These are phyloP conservation scores for Ziziphus jujuba DNA, from an alignment of 306 rosid species.

Conservation along the genomic window DNA sequence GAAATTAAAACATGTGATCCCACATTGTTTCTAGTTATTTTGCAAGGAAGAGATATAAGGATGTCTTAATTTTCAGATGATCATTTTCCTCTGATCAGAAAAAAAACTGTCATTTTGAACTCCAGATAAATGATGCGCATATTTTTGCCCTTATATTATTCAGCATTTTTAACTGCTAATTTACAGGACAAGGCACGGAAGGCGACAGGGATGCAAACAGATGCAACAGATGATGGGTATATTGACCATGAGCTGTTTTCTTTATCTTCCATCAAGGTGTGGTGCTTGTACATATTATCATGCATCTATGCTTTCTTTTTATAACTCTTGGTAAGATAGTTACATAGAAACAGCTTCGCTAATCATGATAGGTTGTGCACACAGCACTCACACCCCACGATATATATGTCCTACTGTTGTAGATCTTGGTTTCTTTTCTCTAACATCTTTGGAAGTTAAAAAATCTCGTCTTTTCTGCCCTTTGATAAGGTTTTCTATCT, in stretches of 20 bases:
- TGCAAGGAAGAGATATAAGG: not conserved
- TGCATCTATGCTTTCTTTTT: not conserved
- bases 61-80: not conserved
- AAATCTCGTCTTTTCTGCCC: not conserved
- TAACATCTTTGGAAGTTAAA: no score
- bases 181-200: slow-evolving; percentile 81
- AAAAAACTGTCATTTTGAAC: not conserved
- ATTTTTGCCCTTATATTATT: not conserved
- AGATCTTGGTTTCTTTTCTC: not conserved
- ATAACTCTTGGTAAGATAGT: not conserved
- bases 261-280: slow-evolving; percentile 87
- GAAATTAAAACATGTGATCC: not conserved
- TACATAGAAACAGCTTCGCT: no score
- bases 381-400: no score
- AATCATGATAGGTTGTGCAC: no score
- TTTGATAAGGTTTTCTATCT: not conserved
- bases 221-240: slow-evolving; percentile 76
- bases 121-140: not conserved
- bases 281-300: not conserved
- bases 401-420: no score
- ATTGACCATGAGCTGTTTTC: slow-evolving; percentile 75
- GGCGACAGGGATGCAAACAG: slow-evolving; percentile 85
- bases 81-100: not conserved
- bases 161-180: not conserved
- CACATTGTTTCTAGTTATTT: not conserved